Conservation (phyloP, 768 basidiomycete genomes). For the Lepiota venenata region DNA sequence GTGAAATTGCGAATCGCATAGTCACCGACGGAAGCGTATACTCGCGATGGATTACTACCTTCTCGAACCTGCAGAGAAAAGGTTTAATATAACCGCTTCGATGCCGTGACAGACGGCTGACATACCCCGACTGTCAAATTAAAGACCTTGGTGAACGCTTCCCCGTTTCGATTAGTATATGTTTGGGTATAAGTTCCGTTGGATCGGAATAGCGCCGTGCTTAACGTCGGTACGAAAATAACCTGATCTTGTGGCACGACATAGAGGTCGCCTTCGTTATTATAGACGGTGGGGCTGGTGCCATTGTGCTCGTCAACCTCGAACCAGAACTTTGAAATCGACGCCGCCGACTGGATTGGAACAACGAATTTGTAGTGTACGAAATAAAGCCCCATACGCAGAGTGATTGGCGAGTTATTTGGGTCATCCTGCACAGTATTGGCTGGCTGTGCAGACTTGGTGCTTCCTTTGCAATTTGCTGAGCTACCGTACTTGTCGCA, state of each 20-base stretch:
- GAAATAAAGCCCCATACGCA: conserved; percentile 30
- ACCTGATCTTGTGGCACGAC: conserved; percentile 38
- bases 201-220: conserved; percentile 22
- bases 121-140: conserved; percentile 23
- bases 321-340: conserved; percentile 51
- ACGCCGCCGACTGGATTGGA: conserved; percentile 32
- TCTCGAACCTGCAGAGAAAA: conserved; percentile 19
- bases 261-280: conserved; percentile 43
- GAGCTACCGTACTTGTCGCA: conserved; percentile 35
- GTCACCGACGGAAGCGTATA: conserved; percentile 30
- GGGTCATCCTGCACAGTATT: conserved; percentile 28
- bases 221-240: conserved; percentile 39
- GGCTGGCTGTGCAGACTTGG: conserved; percentile 29
- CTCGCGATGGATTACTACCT: conserved; percentile 27
- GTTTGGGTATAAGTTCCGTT: conserved; percentile 23
- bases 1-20: conserved; percentile 28
- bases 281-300: conserved; percentile 28
- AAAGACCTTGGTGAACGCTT: conserved; percentile 19
- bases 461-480: conserved; percentile 29
- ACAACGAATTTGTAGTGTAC: conserved; percentile 43
- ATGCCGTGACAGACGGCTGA: conserved; percentile 9
- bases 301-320: conserved; percentile 43
- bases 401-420: conserved; percentile 33
- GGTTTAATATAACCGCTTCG: neutral
- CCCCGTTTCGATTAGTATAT: conserved; percentile 20